These are phyloP conservation scores for Coelastrella sp. DNA, from an alignment of 139 green algal species.

Conservation along the genomic window DNA sequence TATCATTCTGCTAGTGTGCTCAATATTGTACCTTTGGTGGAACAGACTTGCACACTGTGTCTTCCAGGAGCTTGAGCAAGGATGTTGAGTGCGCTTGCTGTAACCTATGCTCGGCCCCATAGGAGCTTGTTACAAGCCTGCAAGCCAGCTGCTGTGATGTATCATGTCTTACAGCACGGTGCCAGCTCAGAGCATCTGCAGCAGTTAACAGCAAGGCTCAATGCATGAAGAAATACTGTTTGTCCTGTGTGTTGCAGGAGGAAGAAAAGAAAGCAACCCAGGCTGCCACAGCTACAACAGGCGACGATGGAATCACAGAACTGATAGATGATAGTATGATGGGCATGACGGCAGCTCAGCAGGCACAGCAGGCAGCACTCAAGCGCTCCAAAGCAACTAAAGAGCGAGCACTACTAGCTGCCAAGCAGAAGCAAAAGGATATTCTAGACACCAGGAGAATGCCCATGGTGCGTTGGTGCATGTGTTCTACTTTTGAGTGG, in stretches of 20 bases:
- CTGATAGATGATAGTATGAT: not conserved
- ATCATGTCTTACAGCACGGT: no score
- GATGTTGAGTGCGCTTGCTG: no score
- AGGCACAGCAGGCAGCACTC: not conserved
- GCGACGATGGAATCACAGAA: slow-evolving; percentile 1
- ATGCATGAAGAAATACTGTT: not conserved
- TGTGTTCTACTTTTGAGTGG: no score
- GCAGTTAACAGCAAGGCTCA: not conserved
- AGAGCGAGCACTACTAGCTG: slow-evolving; percentile 16
- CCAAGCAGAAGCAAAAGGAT: slow-evolving; percentile 8
- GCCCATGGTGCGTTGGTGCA: not conserved
- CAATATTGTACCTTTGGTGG: no score
- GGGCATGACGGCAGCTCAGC: not conserved
- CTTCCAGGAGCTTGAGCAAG: no score
- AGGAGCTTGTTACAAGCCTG: no score
- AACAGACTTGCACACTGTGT: no score
- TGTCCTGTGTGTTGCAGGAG: slow-evolving; percentile 7
- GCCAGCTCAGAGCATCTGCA: no score
- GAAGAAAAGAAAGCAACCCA: slow-evolving; percentile 19
- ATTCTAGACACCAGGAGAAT: slow-evolving; percentile 7
- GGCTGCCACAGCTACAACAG: slow-evolving; percentile 20
- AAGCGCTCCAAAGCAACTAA: slow-evolving; percentile 1
- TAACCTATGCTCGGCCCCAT: no score
- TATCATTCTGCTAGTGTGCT: no score
- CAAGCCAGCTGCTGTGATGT: no score